Evolutionary conservation across 768 basidiomycete species (phyloP).

Genomic region (Gymnopilus junonius): DNA sequence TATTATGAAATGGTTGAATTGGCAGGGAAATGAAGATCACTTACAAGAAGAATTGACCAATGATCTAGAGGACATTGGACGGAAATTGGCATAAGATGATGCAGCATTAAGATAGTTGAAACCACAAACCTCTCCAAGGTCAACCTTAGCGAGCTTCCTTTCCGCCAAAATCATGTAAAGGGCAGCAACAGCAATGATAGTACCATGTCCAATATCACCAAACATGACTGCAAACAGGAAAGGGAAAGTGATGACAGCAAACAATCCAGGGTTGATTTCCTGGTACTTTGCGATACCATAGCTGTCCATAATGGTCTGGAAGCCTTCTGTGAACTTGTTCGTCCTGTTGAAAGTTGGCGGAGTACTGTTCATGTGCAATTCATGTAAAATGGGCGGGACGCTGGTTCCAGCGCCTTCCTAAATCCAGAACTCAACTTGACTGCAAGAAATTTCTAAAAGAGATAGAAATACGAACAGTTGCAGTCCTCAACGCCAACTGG

Average conservation of each 20-base stretch:
- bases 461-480: constrained; percentile 65
- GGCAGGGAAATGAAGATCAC: constrained; percentile 30
- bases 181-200: constrained; percentile 78
- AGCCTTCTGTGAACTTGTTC: constrained; percentile 95
- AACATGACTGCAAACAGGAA: constrained; percentile 99
- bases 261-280: constrained; percentile 95
- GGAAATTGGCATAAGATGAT: not conserved
- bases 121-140: constrained; percentile 70
- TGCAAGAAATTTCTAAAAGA: not conserved
- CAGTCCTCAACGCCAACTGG: constrained; percentile 85
- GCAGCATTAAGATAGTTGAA: not conserved
- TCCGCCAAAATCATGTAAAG: constrained; percentile 88
- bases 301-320: constrained; percentile 97
- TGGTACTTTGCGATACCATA: constrained; percentile 96
- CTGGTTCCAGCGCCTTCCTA: constrained; percentile 91
- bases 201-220: constrained; percentile 96
- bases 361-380: constrained; percentile 85
- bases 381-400: constrained; percentile 90
- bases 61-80: constrained; percentile 54
- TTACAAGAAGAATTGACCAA: constrained; percentile 91
- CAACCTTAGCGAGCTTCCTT: constrained; percentile 71
- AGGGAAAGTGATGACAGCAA: constrained; percentile 92
- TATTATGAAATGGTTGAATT: constrained; percentile 13
- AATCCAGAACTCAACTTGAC: constrained; percentile 5
- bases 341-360: constrained; percentile 96